Percentiles rank a stretch among this genome's conserved stretches.
phyloP scores from a whole-genome alignment of 2,329 filamentous ascomycete species.

The Fusarium algeriense region DNA sequence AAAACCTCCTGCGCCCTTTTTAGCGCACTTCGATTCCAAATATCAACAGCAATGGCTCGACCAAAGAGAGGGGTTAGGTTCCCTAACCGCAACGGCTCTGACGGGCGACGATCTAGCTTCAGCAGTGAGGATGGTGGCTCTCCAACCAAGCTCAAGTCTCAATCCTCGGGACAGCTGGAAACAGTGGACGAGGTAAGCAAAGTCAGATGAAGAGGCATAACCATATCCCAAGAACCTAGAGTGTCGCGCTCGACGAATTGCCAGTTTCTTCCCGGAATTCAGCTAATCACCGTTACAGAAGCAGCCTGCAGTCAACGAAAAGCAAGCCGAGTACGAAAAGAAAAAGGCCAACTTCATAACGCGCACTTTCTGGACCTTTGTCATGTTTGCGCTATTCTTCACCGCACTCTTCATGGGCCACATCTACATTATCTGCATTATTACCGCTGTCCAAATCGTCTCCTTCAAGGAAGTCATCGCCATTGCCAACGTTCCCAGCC shows the following conservation, averaged over 20 bases:
- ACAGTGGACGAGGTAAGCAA: slow-evolving; percentile 54
- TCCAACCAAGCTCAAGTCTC: slow-evolving; percentile 47
- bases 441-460: slow-evolving; percentile 94
- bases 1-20: background rate
- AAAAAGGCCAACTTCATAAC: slow-evolving; percentile 99
- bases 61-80: slow-evolving; percentile 67
- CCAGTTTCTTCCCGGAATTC: background rate
- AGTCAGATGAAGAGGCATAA: background rate
- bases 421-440: slow-evolving; percentile 94
- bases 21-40: slow-evolving; percentile 12
- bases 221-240: background rate
- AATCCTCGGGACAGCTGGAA: slow-evolving; percentile 48
- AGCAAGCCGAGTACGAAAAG: slow-evolving; percentile 86
- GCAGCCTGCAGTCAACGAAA: slow-evolving; percentile 56
- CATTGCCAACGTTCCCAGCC: slow-evolving; percentile 93
- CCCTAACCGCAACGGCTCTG: slow-evolving; percentile 58
- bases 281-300: slow-evolving; percentile 53
- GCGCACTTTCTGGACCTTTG: slow-evolving; percentile 95
- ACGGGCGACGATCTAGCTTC: slow-evolving; percentile 76
- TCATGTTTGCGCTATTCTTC: slow-evolving; percentile 97
- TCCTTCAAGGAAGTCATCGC: slow-evolving; percentile 99
- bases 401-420: slow-evolving; percentile 93
- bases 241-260: background rate
- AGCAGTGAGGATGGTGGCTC: slow-evolving; percentile 70
- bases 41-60: slow-evolving; percentile 50